Evolutionary conservation across 306 rosid genomes (phyloP).

Genomic region (Purshia tridentata): DNA sequence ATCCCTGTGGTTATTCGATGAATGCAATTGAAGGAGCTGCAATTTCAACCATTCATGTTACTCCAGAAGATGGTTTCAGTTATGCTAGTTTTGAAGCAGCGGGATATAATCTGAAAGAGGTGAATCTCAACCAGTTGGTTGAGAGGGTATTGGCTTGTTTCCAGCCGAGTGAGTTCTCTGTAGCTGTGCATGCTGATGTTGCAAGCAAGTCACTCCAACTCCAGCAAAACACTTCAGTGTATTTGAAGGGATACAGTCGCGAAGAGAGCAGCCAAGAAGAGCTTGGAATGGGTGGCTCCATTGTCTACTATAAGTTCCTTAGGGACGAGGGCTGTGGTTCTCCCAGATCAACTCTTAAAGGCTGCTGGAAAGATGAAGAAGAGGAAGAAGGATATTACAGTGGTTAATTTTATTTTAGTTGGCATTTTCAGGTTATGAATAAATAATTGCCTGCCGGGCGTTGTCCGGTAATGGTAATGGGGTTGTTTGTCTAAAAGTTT

Average conservation of each 20-base stretch:
- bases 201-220: conserved; percentile 42
- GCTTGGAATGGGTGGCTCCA: conserved; percentile 58
- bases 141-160: conserved; percentile 54
- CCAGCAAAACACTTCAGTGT: conserved; percentile 34
- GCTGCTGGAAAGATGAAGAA: conserved; percentile 63
- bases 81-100: conserved; percentile 71
- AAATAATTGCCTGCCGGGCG: conserved; percentile 5
- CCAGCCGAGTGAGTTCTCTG: conserved; percentile 52
- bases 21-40: conserved; percentile 60
- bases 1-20: conserved; percentile 73
- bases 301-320: conserved; percentile 49
- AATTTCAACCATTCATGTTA: conserved; percentile 61
- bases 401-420: not conserved
- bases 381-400: conserved; percentile 50
- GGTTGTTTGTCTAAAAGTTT: not conserved
- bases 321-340: conserved; percentile 43
- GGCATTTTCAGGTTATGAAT: conserved; percentile 10
- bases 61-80: conserved; percentile 55
- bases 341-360: conserved; percentile 67
- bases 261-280: conserved; percentile 54
- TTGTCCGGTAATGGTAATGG: not conserved
- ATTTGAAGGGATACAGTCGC: conserved; percentile 55
- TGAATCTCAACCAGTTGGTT: conserved; percentile 36
- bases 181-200: conserved; percentile 53
- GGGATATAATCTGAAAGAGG: conserved; percentile 46